Evolutionary conservation across 352 stramenopile species (phyloP).

Genomic region (Blastocystis sp.): DNA sequence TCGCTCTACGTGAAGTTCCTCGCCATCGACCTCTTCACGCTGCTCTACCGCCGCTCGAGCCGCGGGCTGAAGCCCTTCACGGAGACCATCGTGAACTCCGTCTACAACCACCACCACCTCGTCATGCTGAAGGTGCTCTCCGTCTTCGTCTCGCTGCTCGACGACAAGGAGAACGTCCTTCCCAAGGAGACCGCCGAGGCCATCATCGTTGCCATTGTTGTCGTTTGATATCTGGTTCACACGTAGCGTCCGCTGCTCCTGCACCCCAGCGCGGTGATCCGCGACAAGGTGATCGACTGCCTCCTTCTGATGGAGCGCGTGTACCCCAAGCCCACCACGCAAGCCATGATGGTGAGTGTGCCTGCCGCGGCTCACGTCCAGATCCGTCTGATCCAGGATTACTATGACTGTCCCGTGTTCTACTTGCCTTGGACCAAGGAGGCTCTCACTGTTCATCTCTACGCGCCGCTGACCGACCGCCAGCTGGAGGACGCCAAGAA

Average conservation of each 20-base stretch:
- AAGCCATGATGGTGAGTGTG: constrained; percentile 48
- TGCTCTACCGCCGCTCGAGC: constrained; percentile 21
- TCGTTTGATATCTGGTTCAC: background rate
- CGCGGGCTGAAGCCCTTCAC: constrained; percentile 23
- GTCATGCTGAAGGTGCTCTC: constrained; percentile 53
- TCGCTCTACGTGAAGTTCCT: constrained; percentile 54
- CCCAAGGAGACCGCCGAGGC: constrained; percentile 43
- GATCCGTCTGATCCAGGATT: constrained; percentile 56
- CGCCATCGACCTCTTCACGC: constrained; percentile 31
- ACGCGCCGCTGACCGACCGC: constrained; percentile 16
- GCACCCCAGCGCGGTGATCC: constrained; percentile 42
- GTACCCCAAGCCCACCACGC: constrained; percentile 49
- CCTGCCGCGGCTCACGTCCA: background rate
- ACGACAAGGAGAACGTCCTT: constrained; percentile 48
- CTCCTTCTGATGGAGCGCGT: constrained; percentile 60
- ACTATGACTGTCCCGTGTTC: constrained; percentile 60
- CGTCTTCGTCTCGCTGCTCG: constrained; percentile 36
- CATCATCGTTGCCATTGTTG: constrained; percentile 56
- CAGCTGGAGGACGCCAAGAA: constrained; percentile 39
- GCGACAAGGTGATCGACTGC: constrained; percentile 49
- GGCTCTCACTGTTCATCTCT: constrained; percentile 45
- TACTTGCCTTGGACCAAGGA: constrained; percentile 55
- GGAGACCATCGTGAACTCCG: constrained; percentile 17
- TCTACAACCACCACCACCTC: constrained; percentile 49
- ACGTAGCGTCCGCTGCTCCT: constrained; percentile 42